Conservation (phyloP, 2,329 filamentous ascomycete species). For the Arthrobotrys sinensis region DNA sequence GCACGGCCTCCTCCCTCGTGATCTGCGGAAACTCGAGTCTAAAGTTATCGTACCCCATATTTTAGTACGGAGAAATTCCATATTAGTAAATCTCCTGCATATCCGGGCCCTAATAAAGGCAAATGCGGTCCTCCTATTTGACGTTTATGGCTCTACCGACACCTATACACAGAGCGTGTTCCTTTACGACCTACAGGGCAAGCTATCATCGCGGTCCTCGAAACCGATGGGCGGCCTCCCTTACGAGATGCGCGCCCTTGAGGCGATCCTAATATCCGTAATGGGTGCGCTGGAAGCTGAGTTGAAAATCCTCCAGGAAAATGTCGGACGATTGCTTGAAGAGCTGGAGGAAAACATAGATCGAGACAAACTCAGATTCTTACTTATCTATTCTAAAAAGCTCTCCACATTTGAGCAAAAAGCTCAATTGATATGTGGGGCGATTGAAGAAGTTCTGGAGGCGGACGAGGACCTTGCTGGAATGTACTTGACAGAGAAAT, state of each 20-base stretch:
- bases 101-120: conserved; percentile 95
- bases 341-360: conserved; percentile 98
- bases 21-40: conserved; percentile 97
- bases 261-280: conserved; percentile 94
- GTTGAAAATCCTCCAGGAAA: conserved; percentile 92
- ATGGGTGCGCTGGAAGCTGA: conserved; percentile 93
- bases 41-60: conserved; percentile 91
- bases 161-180: conserved; percentile 96
- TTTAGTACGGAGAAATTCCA: conserved; percentile 90
- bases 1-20: conserved; percentile 93
- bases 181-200: conserved; percentile 96
- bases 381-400: conserved; percentile 95
- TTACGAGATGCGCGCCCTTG: conserved; percentile 95
- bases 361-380: conserved; percentile 88
- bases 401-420: conserved; percentile 98
- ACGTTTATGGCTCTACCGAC: conserved; percentile 93
- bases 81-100: conserved; percentile 96
- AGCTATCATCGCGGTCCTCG: conserved; percentile 74
- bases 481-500: conserved; percentile 96
- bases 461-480: conserved; percentile 93
- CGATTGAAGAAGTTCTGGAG: conserved; percentile 94
- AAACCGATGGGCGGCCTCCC: conserved; percentile 78
- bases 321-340: conserved; percentile 87
- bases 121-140: conserved; percentile 93
- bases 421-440: conserved; percentile 90